Percentiles rank a stretch among this genome's conserved stretches.
Evolutionary conservation across 257 asterid species (phyloP).

Genomic region (Rhazya stricta): DNA sequence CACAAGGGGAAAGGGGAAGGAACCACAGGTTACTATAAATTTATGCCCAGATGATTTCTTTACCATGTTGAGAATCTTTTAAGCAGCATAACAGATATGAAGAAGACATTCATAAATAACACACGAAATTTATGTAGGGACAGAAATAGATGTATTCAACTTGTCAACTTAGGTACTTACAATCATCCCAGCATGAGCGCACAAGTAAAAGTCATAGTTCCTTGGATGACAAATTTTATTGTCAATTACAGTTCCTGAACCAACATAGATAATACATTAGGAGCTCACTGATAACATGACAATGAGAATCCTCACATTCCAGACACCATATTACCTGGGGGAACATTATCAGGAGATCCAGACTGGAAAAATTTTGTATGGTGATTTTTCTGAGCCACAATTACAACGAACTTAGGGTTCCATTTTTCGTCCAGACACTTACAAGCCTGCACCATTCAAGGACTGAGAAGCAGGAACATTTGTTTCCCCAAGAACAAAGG

Average conservation of each 20-base stretch:
- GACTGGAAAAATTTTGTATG: slow-evolving; percentile 86
- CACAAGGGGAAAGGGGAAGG: background rate
- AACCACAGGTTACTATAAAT: background rate
- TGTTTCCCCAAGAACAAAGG: background rate
- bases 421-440: slow-evolving; percentile 75
- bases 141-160: background rate
- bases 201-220: slow-evolving; percentile 83
- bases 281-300: background rate
- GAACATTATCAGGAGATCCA: slow-evolving; percentile 78
- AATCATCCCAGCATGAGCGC: slow-evolving; percentile 95
- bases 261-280: slow-evolving; percentile 12
- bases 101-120: background rate
- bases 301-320: background rate
- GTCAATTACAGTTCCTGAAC: slow-evolving; percentile 82
- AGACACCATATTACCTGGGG: slow-evolving; percentile 50
- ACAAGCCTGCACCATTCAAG: slow-evolving; percentile 51
- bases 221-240: slow-evolving; percentile 78
- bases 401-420: slow-evolving; percentile 75
- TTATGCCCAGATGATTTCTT: background rate
- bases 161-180: slow-evolving; percentile 31
- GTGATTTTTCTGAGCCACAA: slow-evolving; percentile 88
- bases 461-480: slow-evolving; percentile 1
- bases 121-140: background rate
- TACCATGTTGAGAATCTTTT: background rate
- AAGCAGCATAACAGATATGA: background rate